These are phyloP conservation scores for Penicillium egyptiacum DNA, from an alignment of 495 filamentous ascomycete species.

Conservation along the genomic window DNA sequence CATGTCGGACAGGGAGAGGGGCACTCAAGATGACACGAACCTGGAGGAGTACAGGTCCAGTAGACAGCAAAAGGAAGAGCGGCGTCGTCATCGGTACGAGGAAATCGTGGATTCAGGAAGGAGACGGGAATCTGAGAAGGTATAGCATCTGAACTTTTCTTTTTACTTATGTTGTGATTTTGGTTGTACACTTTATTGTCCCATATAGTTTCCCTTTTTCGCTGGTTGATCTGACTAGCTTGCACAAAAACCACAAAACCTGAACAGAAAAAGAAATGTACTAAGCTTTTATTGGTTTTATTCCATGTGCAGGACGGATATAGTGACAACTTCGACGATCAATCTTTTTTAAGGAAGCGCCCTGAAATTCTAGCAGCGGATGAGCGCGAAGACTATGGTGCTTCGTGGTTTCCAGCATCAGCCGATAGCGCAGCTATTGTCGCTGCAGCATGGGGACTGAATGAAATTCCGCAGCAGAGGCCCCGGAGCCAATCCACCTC, in stretches of 20 bases:
- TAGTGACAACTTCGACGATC: conserved; percentile 34
- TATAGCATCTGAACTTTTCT: conserved; percentile 45
- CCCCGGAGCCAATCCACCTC: conserved; percentile 41
- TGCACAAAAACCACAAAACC: conserved; percentile 23
- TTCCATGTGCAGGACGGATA: conserved; percentile 43
- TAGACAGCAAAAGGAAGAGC: conserved; percentile 43
- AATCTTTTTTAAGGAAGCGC: conserved; percentile 54
- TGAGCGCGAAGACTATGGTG: conserved; percentile 35
- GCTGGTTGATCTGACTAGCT: conserved; percentile 16
- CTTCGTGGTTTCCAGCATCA: conserved; percentile 38
- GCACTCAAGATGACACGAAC: conserved; percentile 30
- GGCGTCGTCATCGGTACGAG: conserved; percentile 41
- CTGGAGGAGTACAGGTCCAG: conserved; percentile 39
- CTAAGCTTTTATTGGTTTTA: conserved; percentile 41
- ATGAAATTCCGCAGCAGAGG: conserved; percentile 28
- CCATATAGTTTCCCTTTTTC: conserved; percentile 31
- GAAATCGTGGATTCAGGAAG: conserved; percentile 39
- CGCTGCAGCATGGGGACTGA: conserved; percentile 24
- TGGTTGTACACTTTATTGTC: conserved; percentile 33
- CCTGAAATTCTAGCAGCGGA: conserved; percentile 45
- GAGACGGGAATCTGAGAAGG: conserved; percentile 42
- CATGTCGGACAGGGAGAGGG: conserved; percentile 25
- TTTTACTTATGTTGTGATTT: conserved; percentile 31
- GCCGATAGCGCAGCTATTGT: conserved; percentile 19
- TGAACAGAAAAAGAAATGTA: conserved; percentile 31